phyloP scores from a whole-genome alignment of 768 basidiomycete genomes.

The Phaffia tasmanica region DNA sequence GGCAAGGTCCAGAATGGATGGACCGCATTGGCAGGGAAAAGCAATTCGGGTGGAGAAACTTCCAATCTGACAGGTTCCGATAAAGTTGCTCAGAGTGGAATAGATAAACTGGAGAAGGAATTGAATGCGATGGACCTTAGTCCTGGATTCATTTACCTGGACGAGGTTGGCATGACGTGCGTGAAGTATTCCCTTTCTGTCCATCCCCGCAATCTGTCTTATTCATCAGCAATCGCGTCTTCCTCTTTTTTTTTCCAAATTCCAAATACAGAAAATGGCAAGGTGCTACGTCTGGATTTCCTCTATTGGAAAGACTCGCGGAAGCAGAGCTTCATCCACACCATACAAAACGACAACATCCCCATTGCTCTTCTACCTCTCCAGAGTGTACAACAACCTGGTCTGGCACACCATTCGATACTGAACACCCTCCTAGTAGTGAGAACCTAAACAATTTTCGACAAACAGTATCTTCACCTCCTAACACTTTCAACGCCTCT shows the following conservation, averaged over 20 bases:
- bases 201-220: no score
- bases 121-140: slow-evolving; percentile 38
- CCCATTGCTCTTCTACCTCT: neutral
- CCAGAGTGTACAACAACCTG: neutral
- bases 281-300: slow-evolving; percentile 84
- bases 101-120: slow-evolving; percentile 34
- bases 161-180: slow-evolving; percentile 36
- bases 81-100: slow-evolving; percentile 26
- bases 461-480: neutral
- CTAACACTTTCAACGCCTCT: neutral
- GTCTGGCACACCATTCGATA: neutral
- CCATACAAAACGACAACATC: neutral
- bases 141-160: slow-evolving; percentile 36
- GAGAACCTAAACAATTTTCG: neutral
- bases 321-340: slow-evolving; percentile 47
- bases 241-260: neutral
- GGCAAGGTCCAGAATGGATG: no score
- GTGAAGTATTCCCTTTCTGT: neutral
- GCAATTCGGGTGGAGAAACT: slow-evolving; percentile 8
- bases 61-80: slow-evolving; percentile 15
- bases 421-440: neutral
- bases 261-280: slow-evolving; percentile 24
- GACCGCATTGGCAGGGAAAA: neutral
- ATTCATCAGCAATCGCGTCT: no score
- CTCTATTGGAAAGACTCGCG: slow-evolving; percentile 69